Conservation (phyloP, 495 filamentous ascomycete genomes). For the Pseudomonodictys pantanalensis region DNA sequence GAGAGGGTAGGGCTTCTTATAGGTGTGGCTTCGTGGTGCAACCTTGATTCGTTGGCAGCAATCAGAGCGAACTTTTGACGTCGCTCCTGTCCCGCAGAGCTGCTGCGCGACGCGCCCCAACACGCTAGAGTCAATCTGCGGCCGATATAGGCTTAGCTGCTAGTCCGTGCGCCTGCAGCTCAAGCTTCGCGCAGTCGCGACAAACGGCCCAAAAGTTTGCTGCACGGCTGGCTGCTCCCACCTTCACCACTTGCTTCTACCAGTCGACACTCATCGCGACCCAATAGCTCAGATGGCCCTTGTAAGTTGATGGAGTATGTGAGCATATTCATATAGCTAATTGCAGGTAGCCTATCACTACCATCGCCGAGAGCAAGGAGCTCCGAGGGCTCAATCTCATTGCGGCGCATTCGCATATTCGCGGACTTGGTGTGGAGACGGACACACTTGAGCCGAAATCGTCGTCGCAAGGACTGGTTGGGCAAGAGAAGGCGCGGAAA, state of each 20-base stretch:
- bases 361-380: conserved; percentile 90
- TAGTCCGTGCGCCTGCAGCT: too few species aligned
- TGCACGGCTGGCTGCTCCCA: too few species aligned
- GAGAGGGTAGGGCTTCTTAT: too few species aligned
- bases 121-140: too few species aligned
- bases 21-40: too few species aligned
- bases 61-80: too few species aligned
- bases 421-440: conserved; percentile 87
- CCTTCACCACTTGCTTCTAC: not conserved
- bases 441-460: conserved; percentile 84
- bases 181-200: too few species aligned
- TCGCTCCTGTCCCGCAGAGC: too few species aligned
- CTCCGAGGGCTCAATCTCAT: conserved; percentile 93
- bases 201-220: too few species aligned
- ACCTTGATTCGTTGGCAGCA: too few species aligned
- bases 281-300: conserved; percentile 16
- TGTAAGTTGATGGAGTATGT: conserved; percentile 3
- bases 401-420: conserved; percentile 96
- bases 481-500: conserved; percentile 93
- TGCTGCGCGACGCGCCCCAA: too few species aligned
- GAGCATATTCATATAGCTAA: conserved; percentile 37
- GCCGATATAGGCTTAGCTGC: too few species aligned
- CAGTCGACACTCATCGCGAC: not conserved
- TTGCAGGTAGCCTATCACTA: conserved; percentile 73
- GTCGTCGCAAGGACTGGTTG: conserved; percentile 93